Conservation (phyloP, 345 rosid species). For the Nephelium lappaceum region DNA sequence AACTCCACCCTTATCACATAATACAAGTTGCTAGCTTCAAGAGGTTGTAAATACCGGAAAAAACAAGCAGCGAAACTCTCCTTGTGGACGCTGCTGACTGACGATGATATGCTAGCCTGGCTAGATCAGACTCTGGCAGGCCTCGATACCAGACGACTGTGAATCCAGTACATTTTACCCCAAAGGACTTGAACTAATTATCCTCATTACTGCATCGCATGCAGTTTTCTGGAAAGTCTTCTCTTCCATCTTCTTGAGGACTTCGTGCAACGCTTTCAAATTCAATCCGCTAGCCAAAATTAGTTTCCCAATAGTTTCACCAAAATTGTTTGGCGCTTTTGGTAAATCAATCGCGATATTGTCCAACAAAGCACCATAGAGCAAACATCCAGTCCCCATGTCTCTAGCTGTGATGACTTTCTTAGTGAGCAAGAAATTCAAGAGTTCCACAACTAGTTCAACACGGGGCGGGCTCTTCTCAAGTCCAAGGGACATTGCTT, state of each 20-base stretch:
- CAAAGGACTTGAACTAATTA: constrained; percentile 34
- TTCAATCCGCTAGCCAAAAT: constrained; percentile 49
- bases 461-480: constrained; percentile 70
- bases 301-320: constrained; percentile 70
- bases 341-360: constrained; percentile 85
- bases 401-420: constrained; percentile 52
- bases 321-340: constrained; percentile 73
- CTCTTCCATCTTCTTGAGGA: constrained; percentile 69
- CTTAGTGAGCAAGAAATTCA: constrained; percentile 53
- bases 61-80: constrained; percentile 16
- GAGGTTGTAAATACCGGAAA: constrained; percentile 9
- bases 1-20: too few species aligned
- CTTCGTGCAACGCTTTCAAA: constrained; percentile 58
- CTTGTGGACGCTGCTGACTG: constrained; percentile 10
- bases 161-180: constrained; percentile 49
- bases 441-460: constrained; percentile 49
- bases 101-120: background rate
- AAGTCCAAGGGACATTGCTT: constrained; percentile 64
- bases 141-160: constrained; percentile 59
- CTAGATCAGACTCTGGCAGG: constrained; percentile 56
- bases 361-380: constrained; percentile 69
- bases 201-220: constrained; percentile 51
- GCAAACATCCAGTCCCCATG: constrained; percentile 64
- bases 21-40: constrained; percentile 40
- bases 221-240: constrained; percentile 53